Percentiles rank a stretch among this genome's conserved stretches.
Conservation (phyloP, 352 stramenopile genomes). For the Pythium monospermum region DNA sequence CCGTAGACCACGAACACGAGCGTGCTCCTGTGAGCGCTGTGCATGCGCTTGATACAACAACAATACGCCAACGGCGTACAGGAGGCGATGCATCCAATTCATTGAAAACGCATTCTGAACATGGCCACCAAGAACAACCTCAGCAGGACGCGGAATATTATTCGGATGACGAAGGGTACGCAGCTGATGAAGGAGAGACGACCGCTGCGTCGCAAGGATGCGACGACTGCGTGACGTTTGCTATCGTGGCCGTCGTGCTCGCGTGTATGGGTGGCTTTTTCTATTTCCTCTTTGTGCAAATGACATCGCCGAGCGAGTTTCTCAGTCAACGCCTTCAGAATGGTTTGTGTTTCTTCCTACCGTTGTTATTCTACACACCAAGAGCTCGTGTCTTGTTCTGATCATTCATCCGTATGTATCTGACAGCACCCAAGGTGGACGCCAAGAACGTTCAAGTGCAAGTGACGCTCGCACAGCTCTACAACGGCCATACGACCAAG, state of each 20-base stretch:
- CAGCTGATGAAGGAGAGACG: constrained; percentile 5
- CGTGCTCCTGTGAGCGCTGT: neutral
- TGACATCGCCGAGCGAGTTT: constrained; percentile 8
- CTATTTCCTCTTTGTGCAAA: constrained; percentile 17
- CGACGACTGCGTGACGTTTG: constrained; percentile 16
- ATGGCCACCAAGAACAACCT: neutral
- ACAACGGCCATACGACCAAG: constrained; percentile 23
- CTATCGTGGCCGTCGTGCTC: constrained; percentile 17
- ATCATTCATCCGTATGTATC: neutral
- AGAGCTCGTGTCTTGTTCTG: no score
- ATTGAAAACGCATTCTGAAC: no score
- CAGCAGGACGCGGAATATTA: neutral
- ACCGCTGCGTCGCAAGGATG: neutral
- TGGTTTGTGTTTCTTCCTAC: no score
- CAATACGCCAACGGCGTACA: neutral
- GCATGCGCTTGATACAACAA: neutral
- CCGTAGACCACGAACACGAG: constrained; percentile 88
- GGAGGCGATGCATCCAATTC: neutral
- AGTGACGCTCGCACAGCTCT: constrained; percentile 34
- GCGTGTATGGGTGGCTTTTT: constrained; percentile 13
- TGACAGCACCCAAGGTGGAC: constrained; percentile 30
- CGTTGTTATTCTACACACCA: no score
- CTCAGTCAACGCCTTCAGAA: constrained; percentile 15
- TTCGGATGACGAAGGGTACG: constrained; percentile 1
- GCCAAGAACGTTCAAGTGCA: constrained; percentile 27